Evolutionary conservation across 306 rosid species (phyloP).

Genomic region (Cucumis hystrix): DNA sequence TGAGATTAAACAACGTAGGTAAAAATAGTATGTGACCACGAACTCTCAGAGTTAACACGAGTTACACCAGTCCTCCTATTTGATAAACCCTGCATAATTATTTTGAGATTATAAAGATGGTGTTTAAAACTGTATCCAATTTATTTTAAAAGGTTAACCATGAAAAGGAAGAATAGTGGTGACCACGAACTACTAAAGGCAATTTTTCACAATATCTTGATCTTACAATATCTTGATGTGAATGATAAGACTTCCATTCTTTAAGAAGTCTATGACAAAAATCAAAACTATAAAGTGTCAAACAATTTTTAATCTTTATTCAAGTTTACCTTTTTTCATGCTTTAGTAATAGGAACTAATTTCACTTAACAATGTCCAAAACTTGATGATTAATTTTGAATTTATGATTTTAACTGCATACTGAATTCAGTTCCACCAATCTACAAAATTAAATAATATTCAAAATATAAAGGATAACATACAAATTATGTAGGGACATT

Average conservation of each 20-base stretch:
- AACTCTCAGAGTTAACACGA: conserved; percentile 93
- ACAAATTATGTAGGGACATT: neutral
- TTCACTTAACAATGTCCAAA: neutral
- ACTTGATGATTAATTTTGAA: neutral
- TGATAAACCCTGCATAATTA: conserved; percentile 66
- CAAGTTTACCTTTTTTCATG: neutral
- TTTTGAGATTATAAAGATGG: neutral
- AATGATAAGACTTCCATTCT: neutral
- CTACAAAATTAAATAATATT: neutral
- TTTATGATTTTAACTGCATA: neutral
- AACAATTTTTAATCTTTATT: neutral
- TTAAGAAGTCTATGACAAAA: neutral
- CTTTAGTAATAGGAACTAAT: neutral
- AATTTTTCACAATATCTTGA: neutral
- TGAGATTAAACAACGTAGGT: conserved; percentile 90
- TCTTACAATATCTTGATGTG: no score
- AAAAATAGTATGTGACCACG: conserved; percentile 97
- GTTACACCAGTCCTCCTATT: conserved; percentile 96
- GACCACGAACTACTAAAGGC: neutral
- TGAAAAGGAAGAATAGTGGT: neutral
- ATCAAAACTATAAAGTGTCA: neutral
- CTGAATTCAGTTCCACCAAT: neutral
- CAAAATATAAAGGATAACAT: neutral
- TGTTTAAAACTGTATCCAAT: neutral
- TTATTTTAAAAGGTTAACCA: neutral